A percentile compares a stretch with the other conserved stretches of the same genome.
phyloP scores from a whole-genome alignment of 169 alveolate species.

The Plasmodium reichenowi region DNA sequence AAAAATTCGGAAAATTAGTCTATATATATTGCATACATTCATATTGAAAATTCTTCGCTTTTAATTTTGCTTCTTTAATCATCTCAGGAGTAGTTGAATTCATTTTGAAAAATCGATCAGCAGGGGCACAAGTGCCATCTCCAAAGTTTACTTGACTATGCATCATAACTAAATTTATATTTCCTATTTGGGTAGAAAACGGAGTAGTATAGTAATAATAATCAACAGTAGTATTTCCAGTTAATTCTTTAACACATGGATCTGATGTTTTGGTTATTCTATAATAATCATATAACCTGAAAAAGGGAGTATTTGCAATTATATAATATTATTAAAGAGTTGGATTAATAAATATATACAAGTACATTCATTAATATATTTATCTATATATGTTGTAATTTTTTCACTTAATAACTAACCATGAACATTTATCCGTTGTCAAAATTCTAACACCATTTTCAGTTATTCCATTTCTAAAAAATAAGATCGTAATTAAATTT shows the following conservation, averaged over 20 bases:
- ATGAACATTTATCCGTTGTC: constrained; percentile 80
- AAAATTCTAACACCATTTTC: constrained; percentile 82
- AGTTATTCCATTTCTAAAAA: constrained; percentile 80
- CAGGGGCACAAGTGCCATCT: constrained; percentile 80
- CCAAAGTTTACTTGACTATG: constrained; percentile 82
- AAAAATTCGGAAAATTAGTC: too few species aligned
- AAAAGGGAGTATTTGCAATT: constrained; percentile 1
- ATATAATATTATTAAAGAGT: background rate
- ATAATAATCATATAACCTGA: constrained; percentile 81
- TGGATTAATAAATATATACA: background rate
- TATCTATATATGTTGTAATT: background rate
- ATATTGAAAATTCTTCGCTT: background rate
- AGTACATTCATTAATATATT: constrained; percentile 1
- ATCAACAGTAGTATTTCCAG: constrained; percentile 77
- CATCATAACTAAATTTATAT: constrained; percentile 82
- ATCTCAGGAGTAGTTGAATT: constrained; percentile 53
- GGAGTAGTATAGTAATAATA: constrained; percentile 81
- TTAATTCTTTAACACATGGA: constrained; percentile 70
- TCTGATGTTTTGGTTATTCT: constrained; percentile 74
- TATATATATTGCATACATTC: too few species aligned
- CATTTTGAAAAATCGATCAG: constrained; percentile 76
- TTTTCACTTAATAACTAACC: constrained; percentile 65
- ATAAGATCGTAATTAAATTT: background rate
- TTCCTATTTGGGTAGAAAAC: constrained; percentile 79
- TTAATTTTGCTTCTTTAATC: constrained; percentile 61